Evolutionary conservation across 805 yeast species (phyloP), one percentile per base, ranked within the genome.

Genomic region (Yamadazyma paraphyllophila): DNA sequence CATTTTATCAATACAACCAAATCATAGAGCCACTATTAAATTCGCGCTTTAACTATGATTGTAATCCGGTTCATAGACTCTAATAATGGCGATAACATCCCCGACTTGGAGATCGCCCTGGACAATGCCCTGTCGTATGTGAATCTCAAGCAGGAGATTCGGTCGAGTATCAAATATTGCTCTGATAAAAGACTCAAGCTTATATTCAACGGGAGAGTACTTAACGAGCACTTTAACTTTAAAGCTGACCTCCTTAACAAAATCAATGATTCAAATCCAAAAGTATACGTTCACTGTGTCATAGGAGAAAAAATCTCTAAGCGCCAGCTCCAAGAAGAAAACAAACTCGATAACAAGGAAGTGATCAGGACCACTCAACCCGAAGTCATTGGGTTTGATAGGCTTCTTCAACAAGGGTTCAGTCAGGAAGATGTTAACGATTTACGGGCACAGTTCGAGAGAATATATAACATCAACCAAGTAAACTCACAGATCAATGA

Each of bases 341-440:
- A 74, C 41, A 77, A 75, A 41, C 54, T 79, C 41, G 91, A 85
- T 56, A 67, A 66, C 42, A 57, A 59, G 44, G 77, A 75, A 8
- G 57, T 57, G 14, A 70, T 67, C 27, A 63, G 78, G 2, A 81
- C 86, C 0, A 81, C 88, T 0, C 56, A 59, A 4, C 88, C 88
- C 1, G 90, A 88, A 11, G 82, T 84, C 2, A 77, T 83, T 12
- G 97, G 97, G 2, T 88, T 91, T 61, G 97, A 91, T 62, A 67
- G 97, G 35, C 69, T 91, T 43, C 72, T 90, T 13, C 80, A 82
- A 27, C 91, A 90, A 36, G 97, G 97, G 7, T 88, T 91, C 59
- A 76, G 87, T 4, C 87, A 80, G 27, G 85, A 80, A 48, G 97
- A 91, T 54, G 80, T 91, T 24, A 71, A 72, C 36, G 83, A 82